A percentile compares a stretch with the other conserved stretches of the same genome.
phyloP scores from a whole-genome alignment of 2,329 filamentous ascomycete species.

The Aspergillus sp. region DNA sequence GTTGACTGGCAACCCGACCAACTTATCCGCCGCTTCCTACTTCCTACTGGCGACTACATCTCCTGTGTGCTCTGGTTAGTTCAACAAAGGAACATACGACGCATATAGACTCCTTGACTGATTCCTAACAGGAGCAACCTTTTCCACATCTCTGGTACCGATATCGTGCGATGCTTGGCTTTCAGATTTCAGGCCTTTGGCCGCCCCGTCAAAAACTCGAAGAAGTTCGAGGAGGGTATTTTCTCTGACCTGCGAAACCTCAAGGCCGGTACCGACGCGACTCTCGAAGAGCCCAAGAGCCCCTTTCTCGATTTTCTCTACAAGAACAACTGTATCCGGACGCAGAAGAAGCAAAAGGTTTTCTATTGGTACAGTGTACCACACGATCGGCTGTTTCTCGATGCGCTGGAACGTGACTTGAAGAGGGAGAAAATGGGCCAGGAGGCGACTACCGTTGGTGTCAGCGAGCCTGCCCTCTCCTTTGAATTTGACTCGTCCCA shows the following conservation, averaged over 20 bases:
- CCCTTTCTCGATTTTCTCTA: constrained; percentile 97
- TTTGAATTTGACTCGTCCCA: constrained; percentile 99
- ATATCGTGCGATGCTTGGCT: constrained; percentile 95
- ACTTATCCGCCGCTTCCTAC: constrained; percentile 90
- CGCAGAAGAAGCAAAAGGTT: constrained; percentile 99
- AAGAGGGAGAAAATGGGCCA: constrained; percentile 99
- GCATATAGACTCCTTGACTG: constrained; percentile 7
- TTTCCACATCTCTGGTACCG: constrained; percentile 97
- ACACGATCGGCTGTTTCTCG: constrained; percentile 93
- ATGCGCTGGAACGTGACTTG: constrained; percentile 92
- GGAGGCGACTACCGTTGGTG: constrained; percentile 92
- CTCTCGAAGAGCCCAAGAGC: constrained; percentile 97
- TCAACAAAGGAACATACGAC: constrained; percentile 2
- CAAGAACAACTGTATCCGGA: constrained; percentile 99
- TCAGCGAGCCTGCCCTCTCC: constrained; percentile 93
- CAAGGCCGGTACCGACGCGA: constrained; percentile 96
- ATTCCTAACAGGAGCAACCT: constrained; percentile 73
- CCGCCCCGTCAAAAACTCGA: constrained; percentile 97
- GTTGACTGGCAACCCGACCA: constrained; percentile 97
- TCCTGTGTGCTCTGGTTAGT: constrained; percentile 89
- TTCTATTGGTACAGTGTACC: constrained; percentile 99
- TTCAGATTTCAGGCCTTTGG: constrained; percentile 99
- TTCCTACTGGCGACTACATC: constrained; percentile 97
- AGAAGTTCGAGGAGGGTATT: constrained; percentile 99
- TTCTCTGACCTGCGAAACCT: constrained; percentile 98